Conservation (phyloP, 2,329 filamentous ascomycete genomes). For the Westerdykella ornata region DNA sequence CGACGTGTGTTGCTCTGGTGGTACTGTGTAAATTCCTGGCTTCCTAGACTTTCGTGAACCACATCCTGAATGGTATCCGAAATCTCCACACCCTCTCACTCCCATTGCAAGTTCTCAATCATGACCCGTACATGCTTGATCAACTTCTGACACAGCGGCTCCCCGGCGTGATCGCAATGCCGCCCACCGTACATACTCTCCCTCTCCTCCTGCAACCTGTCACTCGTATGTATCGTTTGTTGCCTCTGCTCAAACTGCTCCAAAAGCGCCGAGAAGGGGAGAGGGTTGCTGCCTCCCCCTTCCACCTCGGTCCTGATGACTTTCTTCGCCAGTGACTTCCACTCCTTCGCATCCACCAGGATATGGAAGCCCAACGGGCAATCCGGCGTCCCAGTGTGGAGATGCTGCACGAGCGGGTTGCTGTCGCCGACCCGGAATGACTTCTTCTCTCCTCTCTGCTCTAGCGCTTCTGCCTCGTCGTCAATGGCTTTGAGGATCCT, state of each 20-base stretch:
- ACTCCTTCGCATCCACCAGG: constrained; percentile 41
- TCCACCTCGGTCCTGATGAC: constrained; percentile 42
- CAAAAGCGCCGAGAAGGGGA: constrained; percentile 32
- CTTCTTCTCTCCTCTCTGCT: constrained; percentile 32
- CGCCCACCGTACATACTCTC: constrained; percentile 14
- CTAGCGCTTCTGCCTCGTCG: constrained; percentile 32
- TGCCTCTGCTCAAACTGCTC: constrained; percentile 40
- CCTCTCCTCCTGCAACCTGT: constrained; percentile 14
- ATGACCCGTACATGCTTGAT: not conserved
- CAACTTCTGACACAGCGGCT: not conserved
- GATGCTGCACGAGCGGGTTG: constrained; percentile 31
- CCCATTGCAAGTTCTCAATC: not conserved
- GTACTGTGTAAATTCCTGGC: too few species aligned
- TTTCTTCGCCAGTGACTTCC: constrained; percentile 40
- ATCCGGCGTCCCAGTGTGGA: constrained; percentile 40
- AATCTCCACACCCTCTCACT: not conserved
- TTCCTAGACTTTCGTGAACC: too few species aligned
- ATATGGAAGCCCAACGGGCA: constrained; percentile 43
- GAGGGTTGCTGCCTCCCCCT: constrained; percentile 29
- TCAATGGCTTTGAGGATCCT: constrained; percentile 39
- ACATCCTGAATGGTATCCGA: too few species aligned
- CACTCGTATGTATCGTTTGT: constrained; percentile 35
- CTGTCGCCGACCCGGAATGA: constrained; percentile 41
- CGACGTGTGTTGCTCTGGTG: too few species aligned
- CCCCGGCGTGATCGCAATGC: not conserved